phyloP scores from a whole-genome alignment of 2,329 filamentous ascomycete species.

The Arthrobotrys megalospora region DNA sequence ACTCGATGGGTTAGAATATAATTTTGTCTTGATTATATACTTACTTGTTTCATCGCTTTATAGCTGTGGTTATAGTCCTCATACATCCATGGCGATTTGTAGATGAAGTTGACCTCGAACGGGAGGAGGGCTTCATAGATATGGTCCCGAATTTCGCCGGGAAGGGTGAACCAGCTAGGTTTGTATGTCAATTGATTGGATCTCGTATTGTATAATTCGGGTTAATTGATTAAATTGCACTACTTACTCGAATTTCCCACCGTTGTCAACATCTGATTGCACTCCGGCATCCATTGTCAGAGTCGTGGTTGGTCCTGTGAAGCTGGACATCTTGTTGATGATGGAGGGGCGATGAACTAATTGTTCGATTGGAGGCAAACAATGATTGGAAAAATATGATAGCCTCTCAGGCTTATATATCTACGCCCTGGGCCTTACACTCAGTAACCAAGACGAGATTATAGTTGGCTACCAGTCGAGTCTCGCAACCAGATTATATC shows the following conservation, averaged over 20 bases:
- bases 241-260: slow-evolving; percentile 1
- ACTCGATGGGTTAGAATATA: background rate
- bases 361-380: too few species aligned
- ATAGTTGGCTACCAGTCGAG: background rate
- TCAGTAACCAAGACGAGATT: background rate
- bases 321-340: background rate
- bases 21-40: slow-evolving; percentile 1
- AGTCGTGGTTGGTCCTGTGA: background rate
- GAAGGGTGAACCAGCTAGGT: slow-evolving; percentile 39
- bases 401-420: background rate
- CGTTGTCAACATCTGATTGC: background rate
- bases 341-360: too few species aligned
- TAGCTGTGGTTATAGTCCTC: background rate
- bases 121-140: slow-evolving; percentile 48
- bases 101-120: slow-evolving; percentile 40
- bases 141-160: slow-evolving; percentile 45
- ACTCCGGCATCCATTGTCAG: background rate
- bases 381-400: background rate
- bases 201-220: background rate
- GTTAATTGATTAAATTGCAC: background rate
- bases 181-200: slow-evolving; percentile 5
- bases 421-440: background rate
- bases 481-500: background rate
- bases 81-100: slow-evolving; percentile 36
- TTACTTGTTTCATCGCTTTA: slow-evolving; percentile 27